These are phyloP conservation scores for Plantago elongata DNA, from an alignment of 257 asterid genomes.

Conservation along the genomic window DNA sequence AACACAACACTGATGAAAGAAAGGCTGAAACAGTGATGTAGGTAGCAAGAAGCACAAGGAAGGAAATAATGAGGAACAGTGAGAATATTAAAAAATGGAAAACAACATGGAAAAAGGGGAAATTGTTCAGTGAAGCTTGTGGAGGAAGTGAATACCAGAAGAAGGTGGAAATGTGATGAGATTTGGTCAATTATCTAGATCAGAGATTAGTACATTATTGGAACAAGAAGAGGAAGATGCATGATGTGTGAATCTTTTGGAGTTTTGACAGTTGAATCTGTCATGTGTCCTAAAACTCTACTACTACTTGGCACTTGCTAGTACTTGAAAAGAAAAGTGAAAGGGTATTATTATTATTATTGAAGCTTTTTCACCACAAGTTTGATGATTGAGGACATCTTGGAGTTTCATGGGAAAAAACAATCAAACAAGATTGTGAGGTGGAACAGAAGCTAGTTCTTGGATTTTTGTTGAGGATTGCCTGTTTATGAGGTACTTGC, in stretches of 20 bases:
- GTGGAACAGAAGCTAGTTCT: not conserved
- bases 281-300: not conserved
- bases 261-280: conserved; percentile 4
- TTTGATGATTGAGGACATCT: conserved; percentile 2
- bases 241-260: conserved; percentile 9
- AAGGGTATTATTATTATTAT: not conserved
- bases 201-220: not conserved
- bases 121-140: conserved; percentile 21
- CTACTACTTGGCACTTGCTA: not conserved
- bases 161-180: conserved; percentile 23
- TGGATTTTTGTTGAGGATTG: not conserved
- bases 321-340: not conserved
- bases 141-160: conserved; percentile 18
- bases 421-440: conserved; percentile 8
- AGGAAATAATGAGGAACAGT: conserved; percentile 16
- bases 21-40: not conserved
- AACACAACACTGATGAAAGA: no score
- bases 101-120: not conserved
- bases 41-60: conserved; percentile 16
- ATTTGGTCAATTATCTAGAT: conserved; percentile 10
- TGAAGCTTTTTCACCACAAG: not conserved
- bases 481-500: not conserved
- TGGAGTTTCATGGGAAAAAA: conserved; percentile 1
- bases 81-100: conserved; percentile 6
- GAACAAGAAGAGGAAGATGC: not conserved